Evolutionary conservation across 257 asterid genomes (phyloP), one percentile per base, ranked within the genome.

Genomic region (Nicotiana tomentosiformis): DNA sequence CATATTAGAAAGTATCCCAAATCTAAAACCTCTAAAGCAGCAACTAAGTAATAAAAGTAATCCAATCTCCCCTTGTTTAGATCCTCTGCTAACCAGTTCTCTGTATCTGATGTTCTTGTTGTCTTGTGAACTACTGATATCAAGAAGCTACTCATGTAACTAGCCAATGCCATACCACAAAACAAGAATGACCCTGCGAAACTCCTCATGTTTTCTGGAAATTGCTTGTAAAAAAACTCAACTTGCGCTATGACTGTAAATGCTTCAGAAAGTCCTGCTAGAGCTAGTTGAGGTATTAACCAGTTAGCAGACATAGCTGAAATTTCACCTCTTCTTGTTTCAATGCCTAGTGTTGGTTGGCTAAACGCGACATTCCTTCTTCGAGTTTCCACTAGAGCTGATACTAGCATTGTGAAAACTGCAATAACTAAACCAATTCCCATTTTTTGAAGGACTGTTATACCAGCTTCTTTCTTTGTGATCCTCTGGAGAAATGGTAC

Each of bases 171-270:
- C 4, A 60, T 4, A 6, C 89, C 90, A 17, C 83, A 80, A 20
- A 84, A 88, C 5, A 88, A 43, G 57, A 86, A 78, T 1, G 91
- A 84, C 77, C 87, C 87, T 8, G 84, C 90, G 15, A 88, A 77
- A 17, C 88, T 86, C 82, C 90, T 83, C 91, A 88, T 88, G 65
- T 83, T 86, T 79, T 88, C 91, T 0, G 91, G 91, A 51, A 85
- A 88, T 68, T 88, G 87, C 3, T 88, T 77, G 84, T 88, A 88
- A 7, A 82, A 85, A 5, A 88, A 85, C 29, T 88, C 91, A 26
- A 85, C 61, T 68, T 67, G 70, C 0, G 86, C 89, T 17, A 88
- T 83, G 0, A 85, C 10, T 0, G 85, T 53, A 14, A 88, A 88
- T 5, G 89, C 91, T 33, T 88, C 91, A 4, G 87, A 77, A 17